phyloP scores from a whole-genome alignment of 352 stramenopile genomes.

The Phytophthora litchii region DNA sequence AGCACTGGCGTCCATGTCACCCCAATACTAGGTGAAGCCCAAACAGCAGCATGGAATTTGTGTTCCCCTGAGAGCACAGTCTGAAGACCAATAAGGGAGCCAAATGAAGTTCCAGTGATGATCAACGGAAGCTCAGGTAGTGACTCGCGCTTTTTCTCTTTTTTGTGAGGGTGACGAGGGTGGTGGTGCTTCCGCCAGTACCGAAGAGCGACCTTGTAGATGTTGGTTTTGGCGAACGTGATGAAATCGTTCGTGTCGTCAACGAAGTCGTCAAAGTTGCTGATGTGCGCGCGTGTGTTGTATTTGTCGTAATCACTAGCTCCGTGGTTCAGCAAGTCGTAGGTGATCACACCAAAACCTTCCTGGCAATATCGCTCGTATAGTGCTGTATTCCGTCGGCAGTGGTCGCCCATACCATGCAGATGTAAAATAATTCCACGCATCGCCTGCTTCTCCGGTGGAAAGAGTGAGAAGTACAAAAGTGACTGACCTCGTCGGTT shows the following conservation, averaged over 20 bases:
- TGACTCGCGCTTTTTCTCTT: constrained; percentile 23
- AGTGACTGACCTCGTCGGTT: constrained; percentile 55
- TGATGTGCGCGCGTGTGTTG: constrained; percentile 43
- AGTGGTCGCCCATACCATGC: constrained; percentile 70
- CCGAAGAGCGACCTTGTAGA: constrained; percentile 36
- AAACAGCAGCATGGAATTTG: constrained; percentile 45
- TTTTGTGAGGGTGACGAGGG: constrained; percentile 33
- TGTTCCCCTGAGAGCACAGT: constrained; percentile 45
- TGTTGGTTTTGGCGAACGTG: constrained; percentile 38
- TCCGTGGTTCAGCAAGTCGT: constrained; percentile 61
- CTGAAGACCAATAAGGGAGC: constrained; percentile 45
- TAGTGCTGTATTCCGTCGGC: constrained; percentile 49
- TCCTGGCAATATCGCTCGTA: constrained; percentile 53
- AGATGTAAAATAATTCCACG: constrained; percentile 61
- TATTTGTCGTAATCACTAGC: constrained; percentile 40
- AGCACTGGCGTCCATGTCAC: constrained; percentile 49
- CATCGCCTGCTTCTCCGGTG: constrained; percentile 40
- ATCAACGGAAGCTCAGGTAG: constrained; percentile 41
- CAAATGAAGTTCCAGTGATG: constrained; percentile 45
- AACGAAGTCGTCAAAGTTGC: constrained; percentile 45
- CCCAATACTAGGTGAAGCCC: constrained; percentile 39
- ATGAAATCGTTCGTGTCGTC: constrained; percentile 55
- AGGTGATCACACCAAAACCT: constrained; percentile 61
- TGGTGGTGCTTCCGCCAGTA: constrained; percentile 44
- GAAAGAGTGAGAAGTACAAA: constrained; percentile 65